Percentiles rank a stretch among this genome's conserved stretches.
Conservation (phyloP, 2,329 filamentous ascomycete species). For the Microdochium trichocladiopsis region DNA sequence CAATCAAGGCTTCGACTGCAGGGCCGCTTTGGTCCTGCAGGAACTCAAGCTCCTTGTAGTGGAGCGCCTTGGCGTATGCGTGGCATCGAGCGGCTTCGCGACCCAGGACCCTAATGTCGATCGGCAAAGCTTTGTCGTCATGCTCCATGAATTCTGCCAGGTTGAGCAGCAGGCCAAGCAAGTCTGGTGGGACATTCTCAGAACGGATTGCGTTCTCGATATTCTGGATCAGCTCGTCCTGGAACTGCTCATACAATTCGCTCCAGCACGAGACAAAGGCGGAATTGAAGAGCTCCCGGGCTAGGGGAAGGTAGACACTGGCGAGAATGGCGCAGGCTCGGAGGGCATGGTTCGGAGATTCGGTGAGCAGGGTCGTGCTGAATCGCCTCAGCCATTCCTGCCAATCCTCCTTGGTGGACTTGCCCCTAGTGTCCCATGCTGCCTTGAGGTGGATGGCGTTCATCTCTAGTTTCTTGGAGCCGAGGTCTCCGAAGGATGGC, state of each 20-base stretch:
- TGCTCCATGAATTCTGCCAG: constrained; percentile 99
- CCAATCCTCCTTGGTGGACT: constrained; percentile 98
- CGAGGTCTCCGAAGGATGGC: constrained; percentile 72
- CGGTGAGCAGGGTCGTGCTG: constrained; percentile 88
- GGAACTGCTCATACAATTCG: constrained; percentile 92
- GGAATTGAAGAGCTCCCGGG: constrained; percentile 93
- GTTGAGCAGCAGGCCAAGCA: constrained; percentile 89
- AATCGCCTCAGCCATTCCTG: constrained; percentile 97
- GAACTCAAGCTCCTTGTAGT: constrained; percentile 99
- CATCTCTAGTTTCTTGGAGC: constrained; percentile 89
- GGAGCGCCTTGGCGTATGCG: constrained; percentile 93
- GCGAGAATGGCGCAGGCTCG: constrained; percentile 88
- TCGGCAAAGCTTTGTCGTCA: constrained; percentile 95
- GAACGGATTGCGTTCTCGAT: constrained; percentile 95
- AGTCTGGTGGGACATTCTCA: constrained; percentile 90
- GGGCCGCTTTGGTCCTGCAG: constrained; percentile 94
- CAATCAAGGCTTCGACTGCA: constrained; percentile 93
- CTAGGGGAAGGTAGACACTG: constrained; percentile 84
- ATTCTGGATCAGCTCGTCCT: constrained; percentile 90
- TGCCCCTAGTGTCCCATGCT: constrained; percentile 94
- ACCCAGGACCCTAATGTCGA: constrained; percentile 90
- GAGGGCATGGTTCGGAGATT: constrained; percentile 92
- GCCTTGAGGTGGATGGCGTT: constrained; percentile 96
- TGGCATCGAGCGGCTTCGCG: constrained; percentile 95
- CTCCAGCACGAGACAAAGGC: constrained; percentile 99